Evolutionary conservation across 225 moss, liverwort and hornwort genomes (phyloP).

Genomic region (Sphagnum contortum): DNA sequence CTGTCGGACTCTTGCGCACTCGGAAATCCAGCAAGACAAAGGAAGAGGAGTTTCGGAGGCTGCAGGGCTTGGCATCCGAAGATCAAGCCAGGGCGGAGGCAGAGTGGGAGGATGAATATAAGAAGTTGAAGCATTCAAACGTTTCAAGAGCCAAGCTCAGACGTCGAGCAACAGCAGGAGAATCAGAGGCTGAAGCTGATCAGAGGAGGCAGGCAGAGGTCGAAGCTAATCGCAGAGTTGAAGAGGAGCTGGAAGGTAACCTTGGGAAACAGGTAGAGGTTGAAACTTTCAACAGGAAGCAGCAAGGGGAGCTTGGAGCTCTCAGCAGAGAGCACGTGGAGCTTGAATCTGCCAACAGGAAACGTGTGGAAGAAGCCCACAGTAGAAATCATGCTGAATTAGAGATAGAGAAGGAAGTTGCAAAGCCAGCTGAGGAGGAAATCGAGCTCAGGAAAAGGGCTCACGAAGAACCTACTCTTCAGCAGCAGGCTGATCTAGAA

Average conservation of each 20-base stretch:
- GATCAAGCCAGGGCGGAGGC: conserved; percentile 61
- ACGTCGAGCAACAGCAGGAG: conserved; percentile 16
- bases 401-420: too few relatives aligned
- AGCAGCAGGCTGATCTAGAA: conserved; percentile 20
- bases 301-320: not conserved
- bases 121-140: conserved; percentile 21
- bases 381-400: not conserved
- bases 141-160: conserved; percentile 24
- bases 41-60: conserved; percentile 44
- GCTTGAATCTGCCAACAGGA: too few relatives aligned
- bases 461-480: too few relatives aligned
- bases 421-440: too few relatives aligned
- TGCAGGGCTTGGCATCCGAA: conserved; percentile 40
- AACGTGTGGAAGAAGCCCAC: conserved; percentile 17
- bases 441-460: too few relatives aligned
- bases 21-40: conserved; percentile 24
- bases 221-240: conserved; percentile 35
- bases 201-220: conserved; percentile 34
- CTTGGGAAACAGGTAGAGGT: conserved; percentile 33
- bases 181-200: conserved; percentile 11
- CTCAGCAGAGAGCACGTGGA: too few relatives aligned
- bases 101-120: conserved; percentile 47
- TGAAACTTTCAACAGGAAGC: conserved; percentile 29
- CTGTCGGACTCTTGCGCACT: conserved; percentile 22
- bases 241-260: conserved; percentile 23